Base-by-base conservation (phyloP, 257 asterid genomes). In the Scutellaria barbata region DNA sequence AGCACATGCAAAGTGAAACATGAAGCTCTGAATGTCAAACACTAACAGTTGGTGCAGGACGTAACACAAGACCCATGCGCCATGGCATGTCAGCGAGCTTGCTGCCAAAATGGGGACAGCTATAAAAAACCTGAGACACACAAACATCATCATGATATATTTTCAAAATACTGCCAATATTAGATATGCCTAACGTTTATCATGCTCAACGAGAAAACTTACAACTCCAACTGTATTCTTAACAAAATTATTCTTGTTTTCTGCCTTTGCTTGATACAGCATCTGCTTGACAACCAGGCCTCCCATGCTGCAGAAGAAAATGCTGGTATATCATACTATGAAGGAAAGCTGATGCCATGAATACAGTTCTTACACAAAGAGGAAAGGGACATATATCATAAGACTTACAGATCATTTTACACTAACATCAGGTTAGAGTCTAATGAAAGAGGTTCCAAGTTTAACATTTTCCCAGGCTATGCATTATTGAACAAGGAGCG, bases 101-200 rank as follows among this genome's bases (percentile, higher is more conserved):
- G 88, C 99, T 95, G 70, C 99, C 99, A 77, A 92, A 88, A 79
- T 95, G 99, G 1, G 99, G 99, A 77, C 99, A 95, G 76, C 99
- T 92, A 69, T 95, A 95, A 88, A 95, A 95, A 65, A 95, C 90
- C 99, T 95, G 85, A 77, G 80, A 66, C 51, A 70, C 51, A 67
- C 9, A 68, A 37, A 76, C 59, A 30, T 13, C 64, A 11, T 33
- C 39, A 66, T 42, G 61, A 45, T 58, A 76, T 7, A 57, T 50
- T 54, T 52, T 39, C 16, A 54, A 60, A 39, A 71, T 3, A 72
- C 16, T 47, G 51, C 51, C 56, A 68, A 54, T 37, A 66, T 35
- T 53, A 56, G 14, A 75, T 12, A 74, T 43, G 63, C 47, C 62
- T 17, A 60, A 25, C 16, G 20, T 14, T 1, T 58, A 76, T 20